phyloP scores from a whole-genome alignment of 768 basidiomycete genomes.

The Xerocomellus chrysenteron region DNA sequence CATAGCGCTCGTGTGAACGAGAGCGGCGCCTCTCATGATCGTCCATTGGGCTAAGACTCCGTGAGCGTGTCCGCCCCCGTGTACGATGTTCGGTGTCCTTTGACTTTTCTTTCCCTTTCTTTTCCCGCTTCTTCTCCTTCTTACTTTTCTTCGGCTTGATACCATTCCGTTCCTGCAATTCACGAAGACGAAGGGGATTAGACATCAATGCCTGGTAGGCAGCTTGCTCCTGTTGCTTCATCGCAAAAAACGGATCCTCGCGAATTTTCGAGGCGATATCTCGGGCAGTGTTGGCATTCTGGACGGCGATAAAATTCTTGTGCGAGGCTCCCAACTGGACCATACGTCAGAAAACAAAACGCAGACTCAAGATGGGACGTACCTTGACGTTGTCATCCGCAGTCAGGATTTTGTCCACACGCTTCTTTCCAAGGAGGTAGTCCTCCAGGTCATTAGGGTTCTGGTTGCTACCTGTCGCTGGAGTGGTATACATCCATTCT shows the following conservation, averaged over 20 bases:
- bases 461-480: slow-evolving; percentile 82
- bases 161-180: slow-evolving; percentile 80
- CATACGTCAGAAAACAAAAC: slow-evolving; percentile 6
- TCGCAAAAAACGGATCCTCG: slow-evolving; percentile 95
- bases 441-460: slow-evolving; percentile 94
- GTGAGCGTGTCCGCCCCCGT: slow-evolving; percentile 33
- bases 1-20: slow-evolving; percentile 31
- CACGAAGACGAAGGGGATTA: slow-evolving; percentile 80
- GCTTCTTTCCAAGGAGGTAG: slow-evolving; percentile 94
- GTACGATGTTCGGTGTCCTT: slow-evolving; percentile 30
- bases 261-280: slow-evolving; percentile 93
- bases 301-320: slow-evolving; percentile 91
- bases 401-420: slow-evolving; percentile 93
- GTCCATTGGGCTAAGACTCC: slow-evolving; percentile 31
- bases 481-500: slow-evolving; percentile 99
- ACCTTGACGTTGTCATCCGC: slow-evolving; percentile 92
- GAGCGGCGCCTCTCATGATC: slow-evolving; percentile 30
- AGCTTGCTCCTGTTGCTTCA: slow-evolving; percentile 97
- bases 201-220: slow-evolving; percentile 84
- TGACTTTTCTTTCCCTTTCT: slow-evolving; percentile 31
- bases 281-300: slow-evolving; percentile 87
- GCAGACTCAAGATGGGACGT: slow-evolving; percentile 10
- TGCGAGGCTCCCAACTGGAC: slow-evolving; percentile 77
- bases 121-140: slow-evolving; percentile 53
- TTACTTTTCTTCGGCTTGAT: slow-evolving; percentile 79